Evolutionary conservation across 306 rosid species (phyloP), one percentile per base, ranked within the genome.

Genomic region (Cucumis sativus): DNA sequence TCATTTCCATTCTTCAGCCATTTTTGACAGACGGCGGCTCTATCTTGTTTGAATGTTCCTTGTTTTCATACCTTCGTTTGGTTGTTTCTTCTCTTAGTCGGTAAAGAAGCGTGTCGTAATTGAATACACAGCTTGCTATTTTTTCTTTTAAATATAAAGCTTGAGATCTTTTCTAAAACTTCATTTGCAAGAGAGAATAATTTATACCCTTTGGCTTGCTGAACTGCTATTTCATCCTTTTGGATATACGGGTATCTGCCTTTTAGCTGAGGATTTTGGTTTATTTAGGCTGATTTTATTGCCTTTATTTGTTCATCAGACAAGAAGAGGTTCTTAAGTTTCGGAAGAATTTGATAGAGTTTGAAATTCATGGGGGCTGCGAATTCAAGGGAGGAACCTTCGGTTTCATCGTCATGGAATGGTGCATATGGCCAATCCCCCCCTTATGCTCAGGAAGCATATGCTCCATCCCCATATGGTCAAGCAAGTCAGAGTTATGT

Each of bases 311-410:
- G 67, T 11, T 18, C 35, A 80, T 81, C 75, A 76, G 67, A 79
- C 62, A 49, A 67, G 77, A 73, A 7, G 76, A 63, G 63, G 4
- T 82, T 58, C 80, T 72, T 78, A 69, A 78, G 84, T 81, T 66
- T 80, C 58, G 40, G 79, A 45, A 77, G 37, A 25, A 23, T 56
- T 65, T 33, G 11, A 8, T 76, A 1, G 10, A 65, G 79, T 81
- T 81, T 80, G 83, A 82, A 85, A 51, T 87, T 85, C 65, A 94
- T 95, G 97, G 97, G 97, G 76, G 88, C 87, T 10, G 78, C 61
- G 55, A 92, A 78, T 87, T 95, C 99, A 10, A 90, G 80, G 69
- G 96, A 80, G 82, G 74, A 37, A 81, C 85, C 96, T 23, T 82
- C 89, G 41, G 67, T 45, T 52, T 77, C 80, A 11, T 80, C 86